Evolutionary conservation across 2,329 filamentous ascomycete species (phyloP).

Genomic region (Ceratocystis destructans): DNA sequence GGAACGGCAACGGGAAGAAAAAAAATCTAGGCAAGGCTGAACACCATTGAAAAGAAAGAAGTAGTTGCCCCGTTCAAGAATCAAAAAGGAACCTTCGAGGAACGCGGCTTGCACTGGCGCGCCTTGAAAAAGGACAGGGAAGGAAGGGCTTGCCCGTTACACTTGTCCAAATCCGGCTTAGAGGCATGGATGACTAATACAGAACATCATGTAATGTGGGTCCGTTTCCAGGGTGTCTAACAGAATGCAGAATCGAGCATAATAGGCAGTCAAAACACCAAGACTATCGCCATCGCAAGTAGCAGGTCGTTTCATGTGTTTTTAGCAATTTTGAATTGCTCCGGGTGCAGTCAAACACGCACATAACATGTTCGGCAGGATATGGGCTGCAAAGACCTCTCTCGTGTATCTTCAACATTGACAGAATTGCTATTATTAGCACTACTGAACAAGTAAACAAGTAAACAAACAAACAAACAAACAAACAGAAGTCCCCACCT

Average conservation of each 20-base stretch:
- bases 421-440: not conserved
- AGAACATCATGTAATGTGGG: not conserved
- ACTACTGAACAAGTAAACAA: not conserved
- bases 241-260: not conserved
- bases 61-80: slow-evolving; percentile 8
- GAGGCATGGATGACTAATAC: not conserved
- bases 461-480: not conserved
- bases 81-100: slow-evolving; percentile 8
- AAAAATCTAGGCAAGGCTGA: slow-evolving; percentile 19
- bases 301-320: not conserved
- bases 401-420: no score
- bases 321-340: no score
- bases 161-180: slow-evolving; percentile 14
- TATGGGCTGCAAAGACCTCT: no score
- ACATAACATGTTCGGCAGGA: no score
- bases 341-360: no score
- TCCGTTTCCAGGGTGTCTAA: not conserved
- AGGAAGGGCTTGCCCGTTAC: not conserved
- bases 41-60: slow-evolving; percentile 8
- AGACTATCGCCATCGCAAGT: not conserved
- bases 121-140: slow-evolving; percentile 3
- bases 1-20: not conserved
- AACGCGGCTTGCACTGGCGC: slow-evolving; percentile 10
- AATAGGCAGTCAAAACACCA: not conserved
- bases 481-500: not conserved